These are phyloP conservation scores for Apiospora pterosperma DNA, from an alignment of 2,329 filamentous ascomycete species.

Conservation along the genomic window DNA sequence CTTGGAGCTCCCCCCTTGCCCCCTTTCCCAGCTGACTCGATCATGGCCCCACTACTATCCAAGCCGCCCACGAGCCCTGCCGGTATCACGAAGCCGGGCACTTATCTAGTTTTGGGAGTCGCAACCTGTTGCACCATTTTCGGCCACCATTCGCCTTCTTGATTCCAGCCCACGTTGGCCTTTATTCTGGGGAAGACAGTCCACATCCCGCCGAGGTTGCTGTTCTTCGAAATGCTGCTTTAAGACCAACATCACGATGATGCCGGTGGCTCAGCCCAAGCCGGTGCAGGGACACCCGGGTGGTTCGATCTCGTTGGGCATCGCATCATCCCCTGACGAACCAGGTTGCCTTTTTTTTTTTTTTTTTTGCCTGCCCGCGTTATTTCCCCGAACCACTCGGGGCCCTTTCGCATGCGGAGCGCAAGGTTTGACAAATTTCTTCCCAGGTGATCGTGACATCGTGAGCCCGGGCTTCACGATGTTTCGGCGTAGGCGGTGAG, in stretches of 20 bases:
- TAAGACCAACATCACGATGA: neutral
- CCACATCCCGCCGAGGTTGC: neutral
- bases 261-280: neutral
- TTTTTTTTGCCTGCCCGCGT: neutral
- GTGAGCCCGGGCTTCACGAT: constrained; percentile 3
- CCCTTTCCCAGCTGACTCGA: constrained; percentile 2
- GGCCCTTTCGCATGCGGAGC: constrained; percentile 1
- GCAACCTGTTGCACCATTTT: neutral
- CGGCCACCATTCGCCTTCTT: neutral
- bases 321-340: neutral
- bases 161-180: neutral
- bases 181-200: neutral
- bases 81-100: neutral
- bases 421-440: neutral
- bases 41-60: neutral
- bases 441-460: neutral
- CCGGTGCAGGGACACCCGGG: neutral
- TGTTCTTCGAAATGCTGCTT: neutral
- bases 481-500: constrained; percentile 5
- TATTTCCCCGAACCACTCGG: constrained; percentile 1
- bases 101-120: neutral
- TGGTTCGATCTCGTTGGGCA: neutral
- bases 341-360: neutral
- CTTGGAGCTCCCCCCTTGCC: constrained; percentile 1
- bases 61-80: neutral